These are phyloP conservation scores for Gossypium sturtianum DNA, from an alignment of 345 rosid genomes.

Conservation along the genomic window DNA sequence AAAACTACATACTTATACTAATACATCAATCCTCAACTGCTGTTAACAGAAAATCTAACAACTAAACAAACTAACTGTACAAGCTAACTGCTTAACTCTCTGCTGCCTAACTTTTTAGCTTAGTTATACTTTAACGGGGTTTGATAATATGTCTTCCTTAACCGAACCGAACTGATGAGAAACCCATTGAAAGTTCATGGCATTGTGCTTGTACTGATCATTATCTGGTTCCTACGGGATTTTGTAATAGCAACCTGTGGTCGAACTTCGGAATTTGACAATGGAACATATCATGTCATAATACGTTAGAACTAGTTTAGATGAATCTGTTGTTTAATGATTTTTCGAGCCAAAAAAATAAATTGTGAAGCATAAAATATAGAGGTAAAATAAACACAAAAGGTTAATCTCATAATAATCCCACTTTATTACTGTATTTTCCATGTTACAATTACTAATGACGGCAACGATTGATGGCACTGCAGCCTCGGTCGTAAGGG, in stretches of 20 bases:
- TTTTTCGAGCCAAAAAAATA: neutral
- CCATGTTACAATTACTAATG: neutral
- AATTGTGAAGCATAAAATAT: neutral
- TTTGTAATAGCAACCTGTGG: neutral
- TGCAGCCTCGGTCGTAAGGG: conserved; percentile 78
- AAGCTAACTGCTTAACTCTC: too few species aligned
- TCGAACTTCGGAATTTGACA: neutral
- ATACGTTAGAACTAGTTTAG: neutral
- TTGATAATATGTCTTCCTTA: too few species aligned
- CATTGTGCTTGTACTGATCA: neutral
- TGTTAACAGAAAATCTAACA: too few species aligned
- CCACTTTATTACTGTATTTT: conserved; percentile 1
- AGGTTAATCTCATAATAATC: neutral
- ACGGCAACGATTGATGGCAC: conserved; percentile 65
- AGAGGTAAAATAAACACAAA: neutral
- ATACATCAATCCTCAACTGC: too few species aligned
- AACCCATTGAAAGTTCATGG: too few species aligned
- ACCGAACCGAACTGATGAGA: too few species aligned
- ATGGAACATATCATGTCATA: neutral
- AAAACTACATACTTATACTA: too few species aligned
- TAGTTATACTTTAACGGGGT: too few species aligned
- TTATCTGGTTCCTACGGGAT: neutral
- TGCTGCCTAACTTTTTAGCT: too few species aligned
- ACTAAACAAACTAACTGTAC: too few species aligned
- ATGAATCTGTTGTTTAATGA: neutral